Evolutionary conservation across 495 filamentous ascomycete species (phyloP).

Genomic region (Penicillium lividum): DNA sequence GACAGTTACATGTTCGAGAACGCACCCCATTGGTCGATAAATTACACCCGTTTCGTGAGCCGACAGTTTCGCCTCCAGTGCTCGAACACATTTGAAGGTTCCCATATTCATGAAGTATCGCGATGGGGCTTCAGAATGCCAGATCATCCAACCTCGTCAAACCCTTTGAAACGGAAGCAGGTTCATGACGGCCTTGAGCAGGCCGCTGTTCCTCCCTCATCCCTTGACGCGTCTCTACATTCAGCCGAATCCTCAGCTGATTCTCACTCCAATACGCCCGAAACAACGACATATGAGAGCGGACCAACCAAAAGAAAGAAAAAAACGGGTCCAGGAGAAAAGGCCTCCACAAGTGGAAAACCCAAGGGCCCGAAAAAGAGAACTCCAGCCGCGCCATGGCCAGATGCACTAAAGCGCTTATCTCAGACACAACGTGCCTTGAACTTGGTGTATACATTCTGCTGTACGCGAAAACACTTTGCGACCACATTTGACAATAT

Average conservation of each 20-base stretch:
- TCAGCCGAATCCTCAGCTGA: neutral
- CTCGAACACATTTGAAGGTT: neutral
- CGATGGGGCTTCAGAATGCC: constrained; percentile 37
- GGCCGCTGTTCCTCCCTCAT: neutral
- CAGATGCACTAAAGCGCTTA: constrained; percentile 68
- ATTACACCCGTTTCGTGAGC: too few species aligned
- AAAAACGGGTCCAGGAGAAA: constrained; percentile 11
- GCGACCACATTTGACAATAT: constrained; percentile 90
- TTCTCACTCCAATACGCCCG: neutral
- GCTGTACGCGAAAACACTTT: constrained; percentile 86
- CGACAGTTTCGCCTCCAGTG: constrained; percentile 10
- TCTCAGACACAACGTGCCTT: constrained; percentile 79
- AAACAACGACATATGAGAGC: neutral
- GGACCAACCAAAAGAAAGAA: constrained; percentile 4
- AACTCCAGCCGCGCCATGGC: constrained; percentile 62
- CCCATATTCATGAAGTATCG: neutral
- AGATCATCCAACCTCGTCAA: constrained; percentile 6
- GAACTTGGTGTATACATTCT: constrained; percentile 93
- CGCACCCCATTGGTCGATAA: too few species aligned
- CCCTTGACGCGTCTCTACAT: constrained; percentile 23
- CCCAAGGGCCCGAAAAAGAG: constrained; percentile 23
- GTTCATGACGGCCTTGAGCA: constrained; percentile 10
- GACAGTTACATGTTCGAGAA: too few species aligned
- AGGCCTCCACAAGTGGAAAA: constrained; percentile 2
- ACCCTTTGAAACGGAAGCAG: constrained; percentile 25